Conservation (phyloP, 2,329 filamentous ascomycete species). For the Acephala macrosclerotiorum region DNA sequence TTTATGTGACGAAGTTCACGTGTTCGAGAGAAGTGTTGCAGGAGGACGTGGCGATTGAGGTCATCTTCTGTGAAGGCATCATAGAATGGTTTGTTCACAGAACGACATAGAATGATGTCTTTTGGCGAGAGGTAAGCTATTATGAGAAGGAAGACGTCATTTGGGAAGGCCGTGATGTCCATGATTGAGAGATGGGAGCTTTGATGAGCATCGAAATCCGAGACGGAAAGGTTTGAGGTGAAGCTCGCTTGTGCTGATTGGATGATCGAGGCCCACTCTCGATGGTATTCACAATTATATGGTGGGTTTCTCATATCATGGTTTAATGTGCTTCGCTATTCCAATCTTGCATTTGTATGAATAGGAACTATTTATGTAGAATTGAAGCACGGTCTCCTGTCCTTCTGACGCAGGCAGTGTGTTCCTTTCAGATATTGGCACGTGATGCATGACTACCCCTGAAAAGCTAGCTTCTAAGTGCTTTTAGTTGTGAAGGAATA, state of each 20-base stretch:
- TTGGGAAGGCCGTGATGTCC: conserved; percentile 57
- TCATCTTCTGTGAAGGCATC: conserved; percentile 56
- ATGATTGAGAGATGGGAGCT: conserved; percentile 23
- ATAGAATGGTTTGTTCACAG: conserved; percentile 58
- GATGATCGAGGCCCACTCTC: background rate
- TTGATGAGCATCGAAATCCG: background rate
- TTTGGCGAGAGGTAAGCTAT: conserved; percentile 55
- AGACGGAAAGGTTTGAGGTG: background rate
- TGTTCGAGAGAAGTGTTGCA: conserved; percentile 58
- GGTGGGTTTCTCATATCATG: background rate
- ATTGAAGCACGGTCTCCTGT: too few relatives aligned
- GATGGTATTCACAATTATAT: background rate
- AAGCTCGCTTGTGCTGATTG: background rate
- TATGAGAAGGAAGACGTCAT: conserved; percentile 64
- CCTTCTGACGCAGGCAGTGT: too few relatives aligned
- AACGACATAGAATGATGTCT: conserved; percentile 59
- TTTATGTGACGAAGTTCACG: conserved; percentile 55
- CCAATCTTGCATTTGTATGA: background rate
- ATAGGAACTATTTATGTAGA: too few relatives aligned
- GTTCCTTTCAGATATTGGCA: too few relatives aligned
- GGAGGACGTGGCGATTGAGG: conserved; percentile 56
- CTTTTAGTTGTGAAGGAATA: too few relatives aligned
- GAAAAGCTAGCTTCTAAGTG: too few relatives aligned
- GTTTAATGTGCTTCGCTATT: background rate
- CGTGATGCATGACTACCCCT: too few relatives aligned